phyloP scores from a whole-genome alignment of 441 rosid species.

The Arabidopsis hybrid region DNA sequence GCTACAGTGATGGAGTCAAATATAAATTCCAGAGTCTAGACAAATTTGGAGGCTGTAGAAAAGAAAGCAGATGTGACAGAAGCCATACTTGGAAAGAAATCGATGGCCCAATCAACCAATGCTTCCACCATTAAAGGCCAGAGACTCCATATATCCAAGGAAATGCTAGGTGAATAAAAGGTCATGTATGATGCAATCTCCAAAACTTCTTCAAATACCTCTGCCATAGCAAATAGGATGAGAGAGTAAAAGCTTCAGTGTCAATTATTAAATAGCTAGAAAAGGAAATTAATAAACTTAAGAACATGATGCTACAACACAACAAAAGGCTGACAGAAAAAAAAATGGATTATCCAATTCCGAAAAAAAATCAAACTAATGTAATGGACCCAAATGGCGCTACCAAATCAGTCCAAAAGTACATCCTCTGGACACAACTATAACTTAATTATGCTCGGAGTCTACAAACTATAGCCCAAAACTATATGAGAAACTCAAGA shows the following conservation, averaged over 20 bases:
- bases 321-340: slow-evolving; percentile 11
- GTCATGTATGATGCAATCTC: slow-evolving; percentile 98
- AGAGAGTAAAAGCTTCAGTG: slow-evolving; percentile 23
- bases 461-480: slow-evolving; percentile 4
- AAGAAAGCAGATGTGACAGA: slow-evolving; percentile 30
- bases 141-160: slow-evolving; percentile 96
- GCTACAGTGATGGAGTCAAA: slow-evolving; percentile 17
- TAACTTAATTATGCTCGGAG: slow-evolving; percentile 25
- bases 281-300: slow-evolving; percentile 22
- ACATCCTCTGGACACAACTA: neutral
- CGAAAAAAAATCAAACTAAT: neutral
- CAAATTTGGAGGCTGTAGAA: neutral
- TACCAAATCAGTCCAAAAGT: slow-evolving; percentile 9
- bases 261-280: neutral
- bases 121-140: slow-evolving; percentile 99
- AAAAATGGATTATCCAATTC: neutral
- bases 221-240: slow-evolving; percentile 53
- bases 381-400: slow-evolving; percentile 13
- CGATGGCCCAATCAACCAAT: slow-evolving; percentile 97
- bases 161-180: slow-evolving; percentile 90
- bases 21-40: neutral
- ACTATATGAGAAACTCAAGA: slow-evolving; percentile 17
- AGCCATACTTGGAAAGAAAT: slow-evolving; percentile 89
- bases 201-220: slow-evolving; percentile 99
- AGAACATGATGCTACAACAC: slow-evolving; percentile 31